Base-by-base conservation (phyloP, 441 rosid species). In the Corymbia citriodora region DNA sequence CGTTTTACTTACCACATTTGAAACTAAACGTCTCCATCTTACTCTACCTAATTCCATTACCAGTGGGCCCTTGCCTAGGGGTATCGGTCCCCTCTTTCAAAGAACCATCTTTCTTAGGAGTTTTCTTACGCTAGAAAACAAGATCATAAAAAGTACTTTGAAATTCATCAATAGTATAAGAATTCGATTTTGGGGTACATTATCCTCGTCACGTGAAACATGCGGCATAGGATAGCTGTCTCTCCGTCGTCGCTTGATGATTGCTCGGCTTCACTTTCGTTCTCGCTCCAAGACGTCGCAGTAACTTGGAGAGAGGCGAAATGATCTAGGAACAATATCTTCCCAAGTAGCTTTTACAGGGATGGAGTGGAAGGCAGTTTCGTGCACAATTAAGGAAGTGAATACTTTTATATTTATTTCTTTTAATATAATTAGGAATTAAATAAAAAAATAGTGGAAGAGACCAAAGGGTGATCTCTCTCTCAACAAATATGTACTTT, bases 1-100 rank as follows among this genome's bases (percentile, higher is more conserved):
- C 40, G 15, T 52, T 12, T 52, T 1, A n/a, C n/a, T n/a, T n/a
- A n/a, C 5, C 4, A 13, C 5, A 52, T 15, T 2, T 6, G 5
- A 52, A 52, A 52, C 16, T 52, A 52, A 52, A 11, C 16, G 16
- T 52, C 1, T 15, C 5, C 54, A 4, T 3, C 54, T 15, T 4
- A 50, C 52, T 50, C 52, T 12, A 50, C 52, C 52, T 40, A 40
- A 40, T 40, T 40, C 45, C 45, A 40, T 36, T 40, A 40, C 45
- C 6, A 40, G 45, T 40, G 45, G 6, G 45, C 45, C 45, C 45
- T 4, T 40, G 45, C 6, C 45, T 5, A 4, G 45, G 40, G 40
- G 40, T 36, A 36, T 36, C 40, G 3, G 40, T 36, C 40, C 3
- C 3, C 40, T 36, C 40, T 36, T 36, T 36, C 40, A 36, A 3